Base-by-base conservation (phyloP, 306 rosid genomes). In the Malus fusca region DNA sequence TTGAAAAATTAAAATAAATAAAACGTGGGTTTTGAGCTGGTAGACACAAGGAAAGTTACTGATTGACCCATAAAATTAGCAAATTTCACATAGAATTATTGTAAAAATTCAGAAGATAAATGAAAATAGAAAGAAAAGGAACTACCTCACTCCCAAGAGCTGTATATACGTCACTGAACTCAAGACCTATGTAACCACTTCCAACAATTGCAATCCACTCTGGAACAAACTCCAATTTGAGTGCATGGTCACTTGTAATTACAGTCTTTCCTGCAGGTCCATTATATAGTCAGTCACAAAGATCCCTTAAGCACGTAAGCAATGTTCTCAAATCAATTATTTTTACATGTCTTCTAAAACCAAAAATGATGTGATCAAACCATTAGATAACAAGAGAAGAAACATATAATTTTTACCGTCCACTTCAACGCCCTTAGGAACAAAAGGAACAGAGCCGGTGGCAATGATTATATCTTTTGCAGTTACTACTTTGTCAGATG, bases 131-230 rank as follows among this genome's bases (percentile, higher is more conserved):
- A 78, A 46, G 51, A 75, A 75, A 28, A 82, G 42, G 78, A 68
- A 48, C 70, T 77, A 95, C 99, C 99, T 92, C 99, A 82, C 99
- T 95, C 80, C 99, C 99, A 71, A 95, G 97, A 56, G 99, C 99
- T 1, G 99, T 95, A 81, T 95, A 95, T 52, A 95, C 99, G 71
- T 95, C 99, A 80, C 99, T 95, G 88, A 95, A 95, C 81, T 95
- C 99, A 56, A 95, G 99, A 77, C 99, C 99, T 70, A 95, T 95
- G 83, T 95, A 95, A 69, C 99, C 99, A 87, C 99, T 95, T 76
- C 99, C 99, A 7, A 95, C 93, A 33, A 95, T 95, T 35, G 96
- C 99, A 74, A 95, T 92, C 99, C 99, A 95, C 59, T 95, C 97
- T 21, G 99, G 99, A 82, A 95, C 93, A 84, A 77, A 82, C 84